Evolutionary conservation across 768 basidiomycete genomes (phyloP).

Genomic region (Pisolithus albus): DNA sequence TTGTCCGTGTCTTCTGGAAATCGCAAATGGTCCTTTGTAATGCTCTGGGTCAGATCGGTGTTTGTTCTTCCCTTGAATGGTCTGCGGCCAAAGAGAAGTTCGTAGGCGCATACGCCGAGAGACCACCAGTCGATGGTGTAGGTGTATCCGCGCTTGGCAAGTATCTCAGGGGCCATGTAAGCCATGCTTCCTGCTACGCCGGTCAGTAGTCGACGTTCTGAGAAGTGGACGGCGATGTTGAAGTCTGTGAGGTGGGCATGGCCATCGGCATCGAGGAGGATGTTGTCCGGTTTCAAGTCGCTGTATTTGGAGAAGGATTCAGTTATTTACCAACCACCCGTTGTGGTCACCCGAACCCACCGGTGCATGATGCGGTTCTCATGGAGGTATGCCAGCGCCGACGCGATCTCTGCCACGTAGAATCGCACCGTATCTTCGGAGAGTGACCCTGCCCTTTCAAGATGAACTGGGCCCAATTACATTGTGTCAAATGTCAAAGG

Average conservation of each 20-base stretch:
- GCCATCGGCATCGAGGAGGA: conserved; percentile 89
- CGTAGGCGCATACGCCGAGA: conserved; percentile 87
- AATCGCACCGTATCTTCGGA: conserved; percentile 77
- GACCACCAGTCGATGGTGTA: conserved; percentile 98
- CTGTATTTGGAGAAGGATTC: conserved; percentile 31
- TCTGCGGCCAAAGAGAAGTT: conserved; percentile 84
- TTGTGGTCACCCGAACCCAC: conserved; percentile 36
- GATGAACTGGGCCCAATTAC: conserved; percentile 54
- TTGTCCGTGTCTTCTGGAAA: conserved; percentile 88
- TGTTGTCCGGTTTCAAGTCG: conserved; percentile 96
- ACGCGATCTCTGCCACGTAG: conserved; percentile 84
- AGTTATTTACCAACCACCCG: background rate
- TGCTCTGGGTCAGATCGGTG: conserved; percentile 86
- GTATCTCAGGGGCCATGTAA: conserved; percentile 93
- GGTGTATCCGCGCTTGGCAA: conserved; percentile 90
- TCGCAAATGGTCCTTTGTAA: conserved; percentile 76
- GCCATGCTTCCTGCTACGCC: conserved; percentile 98
- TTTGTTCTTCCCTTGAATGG: conserved; percentile 94
- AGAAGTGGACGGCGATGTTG: conserved; percentile 97
- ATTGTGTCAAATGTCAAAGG: background rate
- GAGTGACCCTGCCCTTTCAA: conserved; percentile 72
- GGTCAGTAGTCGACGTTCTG: conserved; percentile 74
- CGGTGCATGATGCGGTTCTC: conserved; percentile 94
- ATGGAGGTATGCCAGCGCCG: conserved; percentile 85
- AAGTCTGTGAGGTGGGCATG: conserved; percentile 98